Base-by-base conservation (phyloP, 495 filamentous ascomycete genomes). In the Lasiosphaeriaceae sp. region DNA sequence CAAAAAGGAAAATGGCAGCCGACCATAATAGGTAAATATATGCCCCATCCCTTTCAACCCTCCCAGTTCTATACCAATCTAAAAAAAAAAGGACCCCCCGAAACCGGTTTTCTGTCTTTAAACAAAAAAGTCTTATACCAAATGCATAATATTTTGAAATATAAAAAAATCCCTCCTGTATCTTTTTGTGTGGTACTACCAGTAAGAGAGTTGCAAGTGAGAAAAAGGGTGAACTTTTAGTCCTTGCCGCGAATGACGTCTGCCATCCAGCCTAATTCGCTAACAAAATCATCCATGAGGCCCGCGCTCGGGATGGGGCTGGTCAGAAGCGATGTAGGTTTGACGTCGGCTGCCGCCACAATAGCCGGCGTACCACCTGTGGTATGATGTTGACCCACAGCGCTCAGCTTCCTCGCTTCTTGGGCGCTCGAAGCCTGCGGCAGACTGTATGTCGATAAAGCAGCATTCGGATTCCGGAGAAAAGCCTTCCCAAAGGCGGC, bases 261-360 rank as follows among this genome's bases (percentile, higher is more conserved):
- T n/a, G 69, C 73, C 70, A 79, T 74, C 76, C 74, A 80, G 24
- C 73, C 71, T 58, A 77, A 51, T 59, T 79, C 76, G 44, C 44
- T 72, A 16, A 77, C 66, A 19, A 80, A 51, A 29, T 78, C 74
- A 14, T 73, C 71, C 26, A 31, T 31, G 34, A 78, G 57, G 17
- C 74, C 72, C 2, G 71, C 58, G 45, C 74, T 70, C 8, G 74
- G 65, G 11, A 67, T 65, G 14, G 69, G 69, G 20, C 66, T 70
- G 37, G 56, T 53, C 16, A 72, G 64, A 50, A 74, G 57, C 41
- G 54, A 51, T 8, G 67, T 56, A 21, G 29, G 29, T 14, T 2
- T n/a, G n/a, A 20, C 49, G 3, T 72, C 54, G 43, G 58, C 67
- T 14, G 59, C 62, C 1, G 70, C 62, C 3, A 70, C 47, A 20